Evolutionary conservation across 202 grass and related monocot species (phyloP), one percentile per base, ranked within the genome.

Genomic region (Sporobolus alterniflorus): DNA sequence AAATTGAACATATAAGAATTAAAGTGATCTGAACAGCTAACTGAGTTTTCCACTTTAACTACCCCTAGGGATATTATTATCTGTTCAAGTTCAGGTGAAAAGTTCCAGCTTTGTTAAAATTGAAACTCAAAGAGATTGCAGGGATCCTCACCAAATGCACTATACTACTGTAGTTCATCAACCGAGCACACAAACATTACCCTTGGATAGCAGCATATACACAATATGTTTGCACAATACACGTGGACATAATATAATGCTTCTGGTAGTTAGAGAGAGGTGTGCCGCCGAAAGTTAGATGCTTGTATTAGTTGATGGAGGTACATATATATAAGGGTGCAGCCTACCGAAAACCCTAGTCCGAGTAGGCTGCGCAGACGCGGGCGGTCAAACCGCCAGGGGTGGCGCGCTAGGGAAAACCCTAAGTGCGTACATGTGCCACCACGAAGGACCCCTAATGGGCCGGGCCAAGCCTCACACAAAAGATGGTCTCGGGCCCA

Each of bases 1-100:
- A 81, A 75, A 73, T 47, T 59, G 40, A 73, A 30, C n/a, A 39
- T 10, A 68, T 18, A 74, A 49, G 1, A 73, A 18, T 26, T 14
- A 52, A 25, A 77, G 20, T 41, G 47, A 69, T 32, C 14, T 82
- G 42, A 11, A 48, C 50, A 80, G 24, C 21, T 59, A 80, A 47
- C 26, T 66, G 26, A 25, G 5, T 66, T 66, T 75, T 18, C 31
- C 24, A 76, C 31, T 47, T 77, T 30, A 65, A 22, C 44, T 64
- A 78, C 22, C 29, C 51, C 29, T 21, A 84, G 28, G 40, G 8
- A 62, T 77, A 6, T 81, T 33, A 14, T 15, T 34, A 21, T 16
- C 21, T 51, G 65, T 77, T 64, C 32, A 64, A 64, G 69, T 64
- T 82, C 21, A 49, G 56, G 14, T 69, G 21, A 17, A 14, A 71